Percentiles rank a stretch among this genome's conserved stretches.
These are phyloP conservation scores for Digitaria exilis DNA, from an alignment of 202 grass and related monocot species.

Conservation along the genomic window DNA sequence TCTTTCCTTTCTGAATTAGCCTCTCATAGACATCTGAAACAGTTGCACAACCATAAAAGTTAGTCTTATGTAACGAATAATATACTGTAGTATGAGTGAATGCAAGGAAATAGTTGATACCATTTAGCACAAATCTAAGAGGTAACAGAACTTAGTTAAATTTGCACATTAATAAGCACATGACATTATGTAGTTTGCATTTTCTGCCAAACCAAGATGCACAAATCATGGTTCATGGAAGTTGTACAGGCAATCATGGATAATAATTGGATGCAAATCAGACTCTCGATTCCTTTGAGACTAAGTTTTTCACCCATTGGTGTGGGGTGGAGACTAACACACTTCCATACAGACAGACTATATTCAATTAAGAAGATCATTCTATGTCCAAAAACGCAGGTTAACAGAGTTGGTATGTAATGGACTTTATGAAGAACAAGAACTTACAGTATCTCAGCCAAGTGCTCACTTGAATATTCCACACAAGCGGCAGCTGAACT, in stretches of 20 bases:
- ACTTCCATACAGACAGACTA: background rate
- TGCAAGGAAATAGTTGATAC: conserved; percentile 14
- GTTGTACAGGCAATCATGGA: background rate
- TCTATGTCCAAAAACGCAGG: conserved; percentile 9
- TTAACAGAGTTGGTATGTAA: conserved; percentile 11
- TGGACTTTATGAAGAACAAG: conserved; percentile 27
- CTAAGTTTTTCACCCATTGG: background rate
- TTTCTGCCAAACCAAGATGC: conserved; percentile 23
- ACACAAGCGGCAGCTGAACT: conserved; percentile 86
- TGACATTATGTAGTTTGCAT: background rate
- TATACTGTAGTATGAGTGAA: background rate
- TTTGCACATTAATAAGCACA: background rate
- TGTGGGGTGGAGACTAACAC: background rate
- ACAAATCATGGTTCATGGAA: background rate
- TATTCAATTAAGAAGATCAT: background rate
- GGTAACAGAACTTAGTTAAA: background rate
- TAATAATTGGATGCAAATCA: background rate
- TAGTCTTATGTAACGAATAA: conserved; percentile 25
- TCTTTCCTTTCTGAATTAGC: conserved; percentile 93
- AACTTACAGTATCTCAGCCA: conserved; percentile 95
- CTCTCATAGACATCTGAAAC: conserved; percentile 92
- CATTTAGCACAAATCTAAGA: background rate
- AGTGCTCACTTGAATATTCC: conserved; percentile 99
- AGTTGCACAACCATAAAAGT: conserved; percentile 15
- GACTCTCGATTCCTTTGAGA: conserved; percentile 17